These are phyloP conservation scores for Sugiyamaella grinbergsii DNA, from an alignment of 1,139 yeast genomes.

Conservation along the genomic window DNA sequence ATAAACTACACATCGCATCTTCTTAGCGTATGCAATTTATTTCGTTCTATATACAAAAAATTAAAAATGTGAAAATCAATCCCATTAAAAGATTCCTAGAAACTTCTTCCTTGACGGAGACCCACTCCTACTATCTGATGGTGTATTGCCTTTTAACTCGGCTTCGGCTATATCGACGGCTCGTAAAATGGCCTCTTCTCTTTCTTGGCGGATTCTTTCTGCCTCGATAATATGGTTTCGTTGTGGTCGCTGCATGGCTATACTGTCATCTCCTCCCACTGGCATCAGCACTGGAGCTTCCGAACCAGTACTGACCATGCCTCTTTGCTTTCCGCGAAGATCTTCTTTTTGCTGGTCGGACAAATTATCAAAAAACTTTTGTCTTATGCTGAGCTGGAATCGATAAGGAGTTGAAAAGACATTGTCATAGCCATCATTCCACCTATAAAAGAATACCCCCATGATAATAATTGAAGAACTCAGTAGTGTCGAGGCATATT, in stretches of 20 bases:
- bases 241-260: conserved; percentile 68
- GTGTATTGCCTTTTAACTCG: conserved; percentile 27
- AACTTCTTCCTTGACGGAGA: conserved; percentile 15
- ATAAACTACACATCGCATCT: neutral
- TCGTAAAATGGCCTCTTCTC: conserved; percentile 64
- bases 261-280: conserved; percentile 36
- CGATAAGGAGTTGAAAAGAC: conserved; percentile 71
- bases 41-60: conserved; percentile 6
- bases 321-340: conserved; percentile 49
- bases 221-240: conserved; percentile 76
- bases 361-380: conserved; percentile 54
- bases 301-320: conserved; percentile 29
- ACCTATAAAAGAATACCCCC: conserved; percentile 70
- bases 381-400: conserved; percentile 58
- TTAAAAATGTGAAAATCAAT: neutral
- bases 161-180: conserved; percentile 54
- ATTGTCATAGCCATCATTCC: conserved; percentile 85
- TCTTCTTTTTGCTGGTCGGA: conserved; percentile 65
- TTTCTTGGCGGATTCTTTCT: conserved; percentile 65
- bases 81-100: conserved; percentile 21
- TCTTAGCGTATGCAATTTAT: neutral
- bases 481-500: conserved; percentile 32
- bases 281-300: conserved; percentile 23
- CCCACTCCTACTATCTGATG: neutral
- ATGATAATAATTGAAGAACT: conserved; percentile 41